Conservation (phyloP, 2,329 filamentous ascomycete genomes). For the Pezicula neosporulosa region DNA sequence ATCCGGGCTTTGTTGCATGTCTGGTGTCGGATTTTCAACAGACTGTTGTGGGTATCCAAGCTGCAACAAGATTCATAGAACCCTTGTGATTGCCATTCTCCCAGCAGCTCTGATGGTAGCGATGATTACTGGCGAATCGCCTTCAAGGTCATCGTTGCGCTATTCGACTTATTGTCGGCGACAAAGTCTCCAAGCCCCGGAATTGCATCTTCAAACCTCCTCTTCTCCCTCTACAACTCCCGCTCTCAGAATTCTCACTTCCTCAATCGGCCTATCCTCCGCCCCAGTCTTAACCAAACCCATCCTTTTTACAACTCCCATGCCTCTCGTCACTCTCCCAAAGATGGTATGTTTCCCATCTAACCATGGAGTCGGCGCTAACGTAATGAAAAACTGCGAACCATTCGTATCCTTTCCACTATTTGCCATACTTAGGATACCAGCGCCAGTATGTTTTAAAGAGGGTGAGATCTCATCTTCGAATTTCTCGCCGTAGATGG, state of each 20-base stretch:
- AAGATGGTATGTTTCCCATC: conserved; percentile 98
- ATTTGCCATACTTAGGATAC: conserved; percentile 96
- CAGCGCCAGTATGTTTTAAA: conserved; percentile 89
- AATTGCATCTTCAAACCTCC: conserved; percentile 4
- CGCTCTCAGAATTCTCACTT: conserved; percentile 76
- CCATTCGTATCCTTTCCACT: conserved; percentile 90
- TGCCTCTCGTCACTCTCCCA: conserved; percentile 79
- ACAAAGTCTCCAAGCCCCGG: neutral
- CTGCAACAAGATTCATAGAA: too few relatives aligned
- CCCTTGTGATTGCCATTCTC: too few relatives aligned
- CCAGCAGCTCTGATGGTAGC: too few relatives aligned
- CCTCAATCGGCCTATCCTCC: conserved; percentile 77
- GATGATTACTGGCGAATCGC: too few relatives aligned
- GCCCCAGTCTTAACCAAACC: conserved; percentile 79
- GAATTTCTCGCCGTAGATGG: conserved; percentile 92
- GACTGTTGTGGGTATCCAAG: too few relatives aligned
- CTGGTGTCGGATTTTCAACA: too few relatives aligned
- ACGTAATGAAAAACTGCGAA: conserved; percentile 92
- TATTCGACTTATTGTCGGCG: neutral
- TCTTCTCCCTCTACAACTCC: conserved; percentile 61
- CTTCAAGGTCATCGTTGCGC: neutral
- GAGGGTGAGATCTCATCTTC: conserved; percentile 80
- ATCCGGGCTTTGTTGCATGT: too few relatives aligned
- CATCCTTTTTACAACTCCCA: conserved; percentile 83
- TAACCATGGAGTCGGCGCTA: conserved; percentile 92